Base-by-base conservation (phyloP, 441 rosid species). In the Corymbia calophylla region DNA sequence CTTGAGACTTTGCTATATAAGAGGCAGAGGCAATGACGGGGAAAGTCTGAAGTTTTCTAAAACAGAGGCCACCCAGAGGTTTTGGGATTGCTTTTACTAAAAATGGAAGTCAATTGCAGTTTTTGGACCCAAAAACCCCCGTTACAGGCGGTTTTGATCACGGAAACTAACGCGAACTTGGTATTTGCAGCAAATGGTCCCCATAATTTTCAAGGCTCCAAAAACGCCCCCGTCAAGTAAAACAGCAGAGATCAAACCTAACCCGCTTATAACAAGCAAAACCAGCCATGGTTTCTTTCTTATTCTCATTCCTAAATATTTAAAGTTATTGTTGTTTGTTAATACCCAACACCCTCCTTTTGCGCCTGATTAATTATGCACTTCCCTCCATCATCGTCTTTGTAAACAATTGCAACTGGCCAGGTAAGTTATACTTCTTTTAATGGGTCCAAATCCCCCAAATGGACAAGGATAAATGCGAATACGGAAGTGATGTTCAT, bases 221-320 rank as follows among this genome's bases (percentile, higher is more conserved):
- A 9, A 51, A 77, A 88, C 91, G 93, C 92, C 94, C 95, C 87
- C 82, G 93, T 92, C 18, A 27, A 4, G 18, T n/a, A 93, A 93
- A 93, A 91, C 89, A 93, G 60, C 93, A 73, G 77, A 89, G 14
- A 62, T 80, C 60, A 27, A 81, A 90, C 89, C 91, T 47, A 53
- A 62, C 70, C 87, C 58, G 8, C 17, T 64, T 47, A 35, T 54
- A 87, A 88, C 51, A n/a, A 66, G 29, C 90, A 91, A 93, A 91
- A 91, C 93, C 94, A 91, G 87, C 88, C 14, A 89, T 91, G 27
- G 86, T 86, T 53, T 35, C 29, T 85, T 31, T 58, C 18, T 55
- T 9, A 18, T 55, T 55, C 58, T 19, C 21, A 55, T 55, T 55
- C 9, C 21, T 55, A 19, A 19, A 18, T 55, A 55, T 23, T 55